Percentiles rank a stretch among this genome's conserved stretches.
Conservation (phyloP, 176 grass and related monocot species). For the Lolium perenne region DNA sequence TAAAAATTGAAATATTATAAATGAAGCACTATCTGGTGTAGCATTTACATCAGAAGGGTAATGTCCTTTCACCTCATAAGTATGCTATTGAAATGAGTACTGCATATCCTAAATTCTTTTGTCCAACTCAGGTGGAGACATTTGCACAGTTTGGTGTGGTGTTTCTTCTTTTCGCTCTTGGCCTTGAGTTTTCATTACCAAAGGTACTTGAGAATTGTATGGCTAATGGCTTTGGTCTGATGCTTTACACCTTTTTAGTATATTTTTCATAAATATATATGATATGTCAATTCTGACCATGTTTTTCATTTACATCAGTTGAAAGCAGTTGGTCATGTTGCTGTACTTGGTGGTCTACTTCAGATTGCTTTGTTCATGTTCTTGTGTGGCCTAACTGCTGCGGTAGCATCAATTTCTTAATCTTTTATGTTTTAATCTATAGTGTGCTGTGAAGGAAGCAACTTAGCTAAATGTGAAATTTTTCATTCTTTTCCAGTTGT, state of each 20-base stretch:
- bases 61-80: background rate
- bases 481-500: conserved; percentile 61
- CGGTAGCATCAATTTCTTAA: conserved; percentile 53
- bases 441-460: conserved; percentile 13
- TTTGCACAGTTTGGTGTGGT: conserved; percentile 99
- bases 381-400: conserved; percentile 94
- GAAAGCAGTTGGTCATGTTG: conserved; percentile 85
- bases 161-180: conserved; percentile 98
- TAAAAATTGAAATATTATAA: background rate
- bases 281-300: conserved; percentile 24
- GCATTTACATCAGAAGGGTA: conserved; percentile 15
- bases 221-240: conserved; percentile 12
- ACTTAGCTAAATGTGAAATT: background rate
- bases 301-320: conserved; percentile 62
- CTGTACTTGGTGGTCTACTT: conserved; percentile 95
- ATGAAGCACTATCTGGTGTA: background rate
- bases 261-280: conserved; percentile 30
- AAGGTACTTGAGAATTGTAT: conserved; percentile 60
- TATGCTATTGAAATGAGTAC: conserved; percentile 17
- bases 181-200: conserved; percentile 93
- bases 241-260: conserved; percentile 29
- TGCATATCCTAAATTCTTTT: conserved; percentile 31
- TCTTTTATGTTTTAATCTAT: conserved; percentile 37
- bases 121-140: conserved; percentile 87
- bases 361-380: conserved; percentile 98